Evolutionary conservation across 495 filamentous ascomycete species (phyloP), one percentile per base, ranked within the genome.

Genomic region (Echria macrotheca): DNA sequence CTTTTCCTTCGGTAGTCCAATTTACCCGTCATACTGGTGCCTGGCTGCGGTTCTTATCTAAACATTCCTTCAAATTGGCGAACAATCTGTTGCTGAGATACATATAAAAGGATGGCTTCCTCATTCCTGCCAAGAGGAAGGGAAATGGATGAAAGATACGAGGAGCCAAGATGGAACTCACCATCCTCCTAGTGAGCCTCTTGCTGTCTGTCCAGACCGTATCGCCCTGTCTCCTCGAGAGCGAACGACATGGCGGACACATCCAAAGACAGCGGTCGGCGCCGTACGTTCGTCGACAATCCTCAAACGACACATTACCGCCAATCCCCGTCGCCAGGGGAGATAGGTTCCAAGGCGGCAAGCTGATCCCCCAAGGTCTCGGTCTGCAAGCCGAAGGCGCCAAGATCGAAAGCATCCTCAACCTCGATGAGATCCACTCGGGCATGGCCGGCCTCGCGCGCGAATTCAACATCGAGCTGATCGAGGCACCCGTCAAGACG

Each of bases 301-400:
- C 48, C 28, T 4, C n/a, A 2, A 21, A 18, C 39, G 32, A 35
- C 38, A n/a, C n/a, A n/a, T n/a, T n/a, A n/a, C n/a, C n/a, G n/a
- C n/a, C 36, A 1, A 32, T 46, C 14, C 54, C 54, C 22, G 29
- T 56, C 23, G 49, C 29, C 11, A 19, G 25, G n/a, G 54, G 54
- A 1, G 40, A 56, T 24, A 43, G 54, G 11, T 56, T 56, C 54
- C 23, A 48, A 9, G 25, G 42, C 15, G 54, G 54, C 9, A 52
- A 23, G 2, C 18, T 44, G 1, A 32, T 37, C 22, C 54, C 54
- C 19, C 10, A 14, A 1, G 54, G 54, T 14, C 3, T 56, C 18
- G 54, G 54, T 7, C 31, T 31, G 44, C 28, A 44, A 25, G 14
- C 49, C 18, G 44, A 35, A 37, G 31, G 23, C 44, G 46, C 44